Evolutionary conservation across 1,284 basidiomycete genomes (phyloP).

Genomic region (Omphalotus olearius): DNA sequence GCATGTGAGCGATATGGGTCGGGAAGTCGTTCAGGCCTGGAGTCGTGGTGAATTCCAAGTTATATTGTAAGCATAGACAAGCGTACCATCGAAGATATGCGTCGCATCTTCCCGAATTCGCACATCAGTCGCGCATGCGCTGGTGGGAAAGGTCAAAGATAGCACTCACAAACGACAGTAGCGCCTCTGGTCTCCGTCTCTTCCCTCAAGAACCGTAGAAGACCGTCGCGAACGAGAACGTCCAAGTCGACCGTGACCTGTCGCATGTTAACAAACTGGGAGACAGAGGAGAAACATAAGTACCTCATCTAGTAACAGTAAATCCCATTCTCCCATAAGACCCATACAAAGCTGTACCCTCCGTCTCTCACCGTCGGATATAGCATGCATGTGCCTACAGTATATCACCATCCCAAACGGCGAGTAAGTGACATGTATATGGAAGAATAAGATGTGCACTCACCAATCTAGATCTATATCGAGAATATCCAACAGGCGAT

Average conservation of each 20-base stretch:
- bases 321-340: conserved; percentile 93
- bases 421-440: not conserved
- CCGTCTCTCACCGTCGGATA: conserved; percentile 94
- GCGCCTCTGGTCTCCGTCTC: conserved; percentile 83
- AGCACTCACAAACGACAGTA: conserved; percentile 80
- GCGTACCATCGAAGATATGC: conserved; percentile 88
- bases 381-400: conserved; percentile 82
- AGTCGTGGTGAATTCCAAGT: not conserved
- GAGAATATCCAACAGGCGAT: conserved; percentile 84
- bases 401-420: not conserved
- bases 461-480: conserved; percentile 86
- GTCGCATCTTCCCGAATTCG: conserved; percentile 68
- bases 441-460: not conserved
- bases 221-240: conserved; percentile 89
- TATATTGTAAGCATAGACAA: not conserved
- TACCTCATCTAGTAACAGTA: conserved; percentile 92
- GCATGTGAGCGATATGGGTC: conserved; percentile 88
- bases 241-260: conserved; percentile 93
- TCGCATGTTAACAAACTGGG: conserved; percentile 36
- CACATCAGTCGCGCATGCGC: not conserved
- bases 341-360: conserved; percentile 92
- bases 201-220: conserved; percentile 82
- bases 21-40: conserved; percentile 68
- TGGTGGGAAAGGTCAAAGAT: not conserved
- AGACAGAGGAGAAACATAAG: not conserved